These are phyloP conservation scores for Ophiostoma sp. DNA, from an alignment of 2,329 filamentous ascomycete genomes.

Conservation along the genomic window DNA sequence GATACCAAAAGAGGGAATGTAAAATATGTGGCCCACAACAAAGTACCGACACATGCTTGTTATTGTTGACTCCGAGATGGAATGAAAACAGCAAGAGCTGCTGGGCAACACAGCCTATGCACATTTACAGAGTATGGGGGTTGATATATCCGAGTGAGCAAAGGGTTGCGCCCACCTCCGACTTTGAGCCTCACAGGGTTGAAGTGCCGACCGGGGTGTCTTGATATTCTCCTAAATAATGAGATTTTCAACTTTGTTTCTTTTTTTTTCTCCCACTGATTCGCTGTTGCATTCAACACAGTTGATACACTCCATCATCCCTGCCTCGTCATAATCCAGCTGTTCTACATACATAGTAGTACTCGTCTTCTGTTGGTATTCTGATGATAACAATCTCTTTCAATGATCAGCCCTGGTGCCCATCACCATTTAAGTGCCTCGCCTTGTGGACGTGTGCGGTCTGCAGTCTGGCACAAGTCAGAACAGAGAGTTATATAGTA, in stretches of 20 bases:
- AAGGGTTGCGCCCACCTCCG: neutral
- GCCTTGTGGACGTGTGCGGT: neutral
- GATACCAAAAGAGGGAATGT: neutral
- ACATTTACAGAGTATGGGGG: no score
- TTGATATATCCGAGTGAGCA: neutral
- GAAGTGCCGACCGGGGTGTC: neutral
- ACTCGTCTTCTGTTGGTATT: neutral
- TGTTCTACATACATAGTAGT: no score
- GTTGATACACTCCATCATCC: neutral
- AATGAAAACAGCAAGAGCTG: neutral
- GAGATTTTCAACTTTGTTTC: no score
- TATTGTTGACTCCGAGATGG: neutral
- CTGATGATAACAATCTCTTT: neutral
- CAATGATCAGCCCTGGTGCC: neutral
- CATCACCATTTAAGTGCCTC: neutral
- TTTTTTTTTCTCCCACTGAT: neutral
- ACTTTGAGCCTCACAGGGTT: slow-evolving; percentile 8
- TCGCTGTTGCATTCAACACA: neutral
- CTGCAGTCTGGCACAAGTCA: neutral
- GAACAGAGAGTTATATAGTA: no score
- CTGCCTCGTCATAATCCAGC: neutral
- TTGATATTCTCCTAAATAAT: neutral
- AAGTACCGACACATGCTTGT: neutral
- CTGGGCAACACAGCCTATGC: neutral
- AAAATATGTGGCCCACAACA: neutral